phyloP scores from a whole-genome alignment of 106 monocot species.

The Allium sativum region DNA sequence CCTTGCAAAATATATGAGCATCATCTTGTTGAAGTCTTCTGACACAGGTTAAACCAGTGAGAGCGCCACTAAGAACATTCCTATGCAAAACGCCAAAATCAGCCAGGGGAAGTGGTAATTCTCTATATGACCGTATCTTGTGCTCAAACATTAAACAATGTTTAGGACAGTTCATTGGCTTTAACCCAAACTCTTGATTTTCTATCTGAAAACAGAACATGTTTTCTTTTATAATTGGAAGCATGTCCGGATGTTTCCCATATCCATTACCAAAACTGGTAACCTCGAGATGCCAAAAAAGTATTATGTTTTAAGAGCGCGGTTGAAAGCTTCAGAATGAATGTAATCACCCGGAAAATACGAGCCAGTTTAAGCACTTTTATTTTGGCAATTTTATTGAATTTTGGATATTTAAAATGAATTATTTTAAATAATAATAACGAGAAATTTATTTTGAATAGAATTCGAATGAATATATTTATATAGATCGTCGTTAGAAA shows the following conservation, averaged over 20 bases:
- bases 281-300: too few relatives aligned
- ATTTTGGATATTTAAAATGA: too few relatives aligned
- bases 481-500: too few relatives aligned
- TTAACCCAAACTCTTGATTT: conserved; percentile 97
- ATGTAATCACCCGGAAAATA: too few relatives aligned
- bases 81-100: conserved; percentile 99
- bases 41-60: conserved; percentile 94
- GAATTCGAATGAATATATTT: too few relatives aligned
- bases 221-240: conserved; percentile 96
- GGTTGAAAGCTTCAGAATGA: too few relatives aligned
- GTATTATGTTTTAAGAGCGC: too few relatives aligned
- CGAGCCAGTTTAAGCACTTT: too few relatives aligned
- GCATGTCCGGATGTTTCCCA: conserved; percentile 99
- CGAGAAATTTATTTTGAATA: too few relatives aligned
- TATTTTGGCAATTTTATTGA: too few relatives aligned
- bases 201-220: conserved; percentile 98
- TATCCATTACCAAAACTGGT: too few relatives aligned
- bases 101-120: conserved; percentile 90
- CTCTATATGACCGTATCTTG: conserved; percentile 97
- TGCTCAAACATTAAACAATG: conserved; percentile 98
- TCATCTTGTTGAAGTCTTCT: conserved; percentile 99
- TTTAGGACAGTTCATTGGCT: conserved; percentile 99
- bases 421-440: too few relatives aligned
- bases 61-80: conserved; percentile 97
- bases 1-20: conserved; percentile 97